phyloP scores from a whole-genome alignment of 1,139 yeast species.

The Blastobotrys malaysiensis region DNA sequence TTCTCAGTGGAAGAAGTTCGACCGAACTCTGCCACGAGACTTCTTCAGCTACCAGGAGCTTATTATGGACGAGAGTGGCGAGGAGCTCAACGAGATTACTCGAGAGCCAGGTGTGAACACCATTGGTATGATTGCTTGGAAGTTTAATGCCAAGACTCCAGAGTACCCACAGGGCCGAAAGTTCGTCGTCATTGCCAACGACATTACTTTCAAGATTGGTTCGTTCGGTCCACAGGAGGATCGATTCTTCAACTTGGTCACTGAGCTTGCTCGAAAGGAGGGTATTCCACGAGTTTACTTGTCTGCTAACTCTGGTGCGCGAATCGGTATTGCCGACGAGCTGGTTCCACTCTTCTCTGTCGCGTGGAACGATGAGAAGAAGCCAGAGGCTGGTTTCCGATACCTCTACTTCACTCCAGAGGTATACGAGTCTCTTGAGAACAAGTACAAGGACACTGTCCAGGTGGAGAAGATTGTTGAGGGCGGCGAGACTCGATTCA shows the following conservation, averaged over 20 bases:
- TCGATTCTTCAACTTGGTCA: conserved; percentile 81
- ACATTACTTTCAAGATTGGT: conserved; percentile 95
- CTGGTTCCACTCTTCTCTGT: conserved; percentile 83
- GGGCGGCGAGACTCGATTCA: conserved; percentile 73
- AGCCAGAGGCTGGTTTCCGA: conserved; percentile 81
- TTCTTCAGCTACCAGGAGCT: conserved; percentile 74
- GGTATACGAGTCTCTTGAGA: conserved; percentile 55
- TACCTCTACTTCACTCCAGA: conserved; percentile 78
- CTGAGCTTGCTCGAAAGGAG: conserved; percentile 80
- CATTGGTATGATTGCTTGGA: conserved; percentile 97
- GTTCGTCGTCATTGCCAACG: conserved; percentile 88
- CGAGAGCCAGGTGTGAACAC: conserved; percentile 96
- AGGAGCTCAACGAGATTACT: conserved; percentile 75
- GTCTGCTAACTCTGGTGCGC: conserved; percentile 98
- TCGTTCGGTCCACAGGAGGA: conserved; percentile 99
- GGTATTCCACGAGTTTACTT: conserved; percentile 94
- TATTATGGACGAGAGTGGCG: conserved; percentile 60
- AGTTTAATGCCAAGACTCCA: conserved; percentile 85
- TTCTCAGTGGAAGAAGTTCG: conserved; percentile 69
- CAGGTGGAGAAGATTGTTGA: conserved; percentile 77
- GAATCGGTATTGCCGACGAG: conserved; percentile 97
- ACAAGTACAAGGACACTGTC: conserved; percentile 53
- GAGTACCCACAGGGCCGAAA: conserved; percentile 97
- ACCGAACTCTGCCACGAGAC: conserved; percentile 62
- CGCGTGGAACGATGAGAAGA: conserved; percentile 77